phyloP scores from a whole-genome alignment of 2,329 filamentous ascomycete genomes.

The Verticillium klebahnii region DNA sequence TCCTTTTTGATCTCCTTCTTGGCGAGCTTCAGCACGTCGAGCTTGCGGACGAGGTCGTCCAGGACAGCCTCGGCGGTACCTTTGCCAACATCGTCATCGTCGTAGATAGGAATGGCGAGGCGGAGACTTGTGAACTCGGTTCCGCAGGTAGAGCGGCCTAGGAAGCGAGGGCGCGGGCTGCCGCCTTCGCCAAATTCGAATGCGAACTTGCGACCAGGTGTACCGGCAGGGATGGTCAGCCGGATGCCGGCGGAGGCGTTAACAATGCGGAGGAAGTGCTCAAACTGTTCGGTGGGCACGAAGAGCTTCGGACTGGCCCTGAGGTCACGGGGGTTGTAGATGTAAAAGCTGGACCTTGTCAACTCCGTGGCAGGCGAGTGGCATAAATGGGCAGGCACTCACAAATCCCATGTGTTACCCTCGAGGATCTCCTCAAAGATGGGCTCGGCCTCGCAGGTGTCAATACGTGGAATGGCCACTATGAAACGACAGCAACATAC shows the following conservation, averaged over 20 bases:
- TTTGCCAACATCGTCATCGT: slow-evolving; percentile 2
- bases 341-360: slow-evolving; percentile 54
- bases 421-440: slow-evolving; percentile 58
- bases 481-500: slow-evolving; percentile 23
- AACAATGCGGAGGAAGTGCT: slow-evolving; percentile 58
- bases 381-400: slow-evolving; percentile 29
- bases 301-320: slow-evolving; percentile 57
- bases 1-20: slow-evolving; percentile 7
- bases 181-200: slow-evolving; percentile 56
- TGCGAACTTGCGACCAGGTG: slow-evolving; percentile 50
- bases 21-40: background rate
- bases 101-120: background rate
- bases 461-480: background rate
- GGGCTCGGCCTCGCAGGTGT: slow-evolving; percentile 18
- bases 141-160: slow-evolving; percentile 46
- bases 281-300: slow-evolving; percentile 62
- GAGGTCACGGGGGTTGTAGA: slow-evolving; percentile 46
- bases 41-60: slow-evolving; percentile 2
- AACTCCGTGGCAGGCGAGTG: slow-evolving; percentile 2
- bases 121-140: slow-evolving; percentile 4
- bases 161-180: slow-evolving; percentile 61
- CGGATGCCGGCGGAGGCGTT: slow-evolving; percentile 51
- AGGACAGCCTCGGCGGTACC: background rate
- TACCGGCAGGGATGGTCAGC: slow-evolving; percentile 53
- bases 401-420: slow-evolving; percentile 71